These are phyloP conservation scores for Nymphaea thermarum DNA, from an alignment of 164 flowering plant genomes.

Conservation along the genomic window DNA sequence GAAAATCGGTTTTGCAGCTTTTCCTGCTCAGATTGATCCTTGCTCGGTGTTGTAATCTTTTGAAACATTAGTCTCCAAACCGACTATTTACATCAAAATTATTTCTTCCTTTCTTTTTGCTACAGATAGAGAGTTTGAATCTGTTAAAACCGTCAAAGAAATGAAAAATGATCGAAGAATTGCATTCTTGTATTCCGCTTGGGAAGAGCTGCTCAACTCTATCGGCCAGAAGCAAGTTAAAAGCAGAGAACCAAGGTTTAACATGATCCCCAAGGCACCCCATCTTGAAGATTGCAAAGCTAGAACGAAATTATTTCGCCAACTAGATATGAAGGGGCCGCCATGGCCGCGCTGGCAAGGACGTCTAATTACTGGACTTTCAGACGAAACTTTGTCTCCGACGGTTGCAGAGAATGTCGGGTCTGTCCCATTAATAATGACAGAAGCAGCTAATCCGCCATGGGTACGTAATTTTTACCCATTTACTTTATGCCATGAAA, in stretches of 20 bases:
- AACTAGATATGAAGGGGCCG: slow-evolving; percentile 52
- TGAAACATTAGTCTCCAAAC: not conserved
- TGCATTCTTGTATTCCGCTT: slow-evolving; percentile 41
- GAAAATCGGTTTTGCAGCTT: not conserved
- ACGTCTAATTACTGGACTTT: slow-evolving; percentile 18
- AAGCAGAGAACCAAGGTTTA: slow-evolving; percentile 12
- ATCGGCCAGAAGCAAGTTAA: slow-evolving; percentile 10
- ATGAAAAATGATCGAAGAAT: slow-evolving; percentile 24
- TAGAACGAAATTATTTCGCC: slow-evolving; percentile 21
- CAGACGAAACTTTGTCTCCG: slow-evolving; percentile 11
- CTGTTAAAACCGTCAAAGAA: slow-evolving; percentile 9
- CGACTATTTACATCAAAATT: slow-evolving; percentile 15
- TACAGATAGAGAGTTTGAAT: slow-evolving; percentile 9
- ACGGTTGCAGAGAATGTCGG: slow-evolving; percentile 18
- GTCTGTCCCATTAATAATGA: slow-evolving; percentile 13
- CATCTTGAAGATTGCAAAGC: slow-evolving; percentile 76
- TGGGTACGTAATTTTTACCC: slow-evolving; percentile 53
- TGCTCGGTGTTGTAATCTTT: not conserved
- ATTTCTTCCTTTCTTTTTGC: slow-evolving; percentile 12
- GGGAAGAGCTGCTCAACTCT: slow-evolving; percentile 42
- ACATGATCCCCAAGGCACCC: slow-evolving; percentile 55
- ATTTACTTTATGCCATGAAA: not conserved
- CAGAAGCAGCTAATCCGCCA: slow-evolving; percentile 74
- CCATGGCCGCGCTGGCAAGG: slow-evolving; percentile 84
- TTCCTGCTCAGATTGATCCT: not conserved